A percentile compares a stretch with the other conserved stretches of the same genome.
Conservation (phyloP, 768 basidiomycete genomes). For the Thelephora ganbajun region DNA sequence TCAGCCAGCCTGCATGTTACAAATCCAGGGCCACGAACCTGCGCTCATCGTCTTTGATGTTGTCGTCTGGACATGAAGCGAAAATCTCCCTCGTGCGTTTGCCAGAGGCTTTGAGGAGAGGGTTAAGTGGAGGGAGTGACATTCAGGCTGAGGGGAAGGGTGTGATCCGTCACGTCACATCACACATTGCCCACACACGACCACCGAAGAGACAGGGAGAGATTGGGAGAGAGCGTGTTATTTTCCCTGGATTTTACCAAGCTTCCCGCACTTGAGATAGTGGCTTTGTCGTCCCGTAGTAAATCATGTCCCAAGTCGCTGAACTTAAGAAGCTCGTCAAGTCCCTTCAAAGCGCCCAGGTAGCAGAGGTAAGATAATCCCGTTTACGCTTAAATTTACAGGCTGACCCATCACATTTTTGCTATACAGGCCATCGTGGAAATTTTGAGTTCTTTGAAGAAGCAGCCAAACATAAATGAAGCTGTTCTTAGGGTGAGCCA, state of each 20-base stretch:
- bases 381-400: constrained; percentile 14
- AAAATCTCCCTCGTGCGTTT: constrained; percentile 65
- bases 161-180: too few relatives aligned
- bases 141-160: too few relatives aligned
- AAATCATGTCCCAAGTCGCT: constrained; percentile 21
- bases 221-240: background rate
- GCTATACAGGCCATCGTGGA: constrained; percentile 42
- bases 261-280: background rate
- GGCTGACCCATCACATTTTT: constrained; percentile 21
- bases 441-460: constrained; percentile 50
- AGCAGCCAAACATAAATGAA: constrained; percentile 56
- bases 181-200: too few relatives aligned
- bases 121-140: constrained; percentile 47
- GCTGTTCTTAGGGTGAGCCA: constrained; percentile 55
- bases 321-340: constrained; percentile 76
- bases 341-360: constrained; percentile 53
- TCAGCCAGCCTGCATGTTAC: background rate
- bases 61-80: constrained; percentile 47
- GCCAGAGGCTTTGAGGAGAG: constrained; percentile 46
- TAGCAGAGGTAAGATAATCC: constrained; percentile 36
- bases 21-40: constrained; percentile 30
- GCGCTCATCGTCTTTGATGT: constrained; percentile 50
- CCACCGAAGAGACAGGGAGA: background rate
- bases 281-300: too few relatives aligned
- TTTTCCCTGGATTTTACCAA: background rate